Conservation (phyloP, 2,329 filamentous ascomycete genomes). For the Penicillium capsulatum region DNA sequence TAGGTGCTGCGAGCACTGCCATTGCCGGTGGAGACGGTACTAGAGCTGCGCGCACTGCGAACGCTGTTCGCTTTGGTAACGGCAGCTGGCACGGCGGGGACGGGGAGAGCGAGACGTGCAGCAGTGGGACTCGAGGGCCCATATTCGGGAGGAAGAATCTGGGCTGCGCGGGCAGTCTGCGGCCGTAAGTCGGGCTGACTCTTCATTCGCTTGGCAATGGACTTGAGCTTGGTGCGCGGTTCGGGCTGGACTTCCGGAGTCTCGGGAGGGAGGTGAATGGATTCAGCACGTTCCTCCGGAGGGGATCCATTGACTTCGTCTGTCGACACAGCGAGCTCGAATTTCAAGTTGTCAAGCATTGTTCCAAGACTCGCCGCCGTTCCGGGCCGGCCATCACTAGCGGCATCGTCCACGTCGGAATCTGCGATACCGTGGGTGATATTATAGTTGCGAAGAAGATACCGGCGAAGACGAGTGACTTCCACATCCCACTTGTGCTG, state of each 20-base stretch:
- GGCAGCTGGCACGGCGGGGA: conserved; percentile 28
- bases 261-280: conserved; percentile 14
- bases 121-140: conserved; percentile 18
- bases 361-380: conserved; percentile 38
- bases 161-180: conserved; percentile 25
- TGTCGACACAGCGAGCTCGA: conserved; percentile 32
- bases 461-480: conserved; percentile 40
- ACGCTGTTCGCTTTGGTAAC: conserved; percentile 32
- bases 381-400: conserved; percentile 36
- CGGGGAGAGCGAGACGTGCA: conserved; percentile 28
- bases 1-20: conserved; percentile 36
- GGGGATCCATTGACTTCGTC: conserved; percentile 24
- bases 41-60: conserved; percentile 37
- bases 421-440: conserved; percentile 34
- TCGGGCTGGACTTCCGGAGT: conserved; percentile 15
- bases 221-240: conserved; percentile 9
- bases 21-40: conserved; percentile 33
- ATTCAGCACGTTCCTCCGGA: conserved; percentile 13
- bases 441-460: conserved; percentile 46
- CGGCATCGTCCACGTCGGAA: conserved; percentile 28
- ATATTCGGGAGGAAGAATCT: conserved; percentile 24
- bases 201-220: conserved; percentile 17
- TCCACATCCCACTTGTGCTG: conserved; percentile 46
- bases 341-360: conserved; percentile 38
- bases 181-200: conserved; percentile 20